phyloP scores from a whole-genome alignment of 78 protist genomes.

The Monocercomonoides exilis region DNA sequence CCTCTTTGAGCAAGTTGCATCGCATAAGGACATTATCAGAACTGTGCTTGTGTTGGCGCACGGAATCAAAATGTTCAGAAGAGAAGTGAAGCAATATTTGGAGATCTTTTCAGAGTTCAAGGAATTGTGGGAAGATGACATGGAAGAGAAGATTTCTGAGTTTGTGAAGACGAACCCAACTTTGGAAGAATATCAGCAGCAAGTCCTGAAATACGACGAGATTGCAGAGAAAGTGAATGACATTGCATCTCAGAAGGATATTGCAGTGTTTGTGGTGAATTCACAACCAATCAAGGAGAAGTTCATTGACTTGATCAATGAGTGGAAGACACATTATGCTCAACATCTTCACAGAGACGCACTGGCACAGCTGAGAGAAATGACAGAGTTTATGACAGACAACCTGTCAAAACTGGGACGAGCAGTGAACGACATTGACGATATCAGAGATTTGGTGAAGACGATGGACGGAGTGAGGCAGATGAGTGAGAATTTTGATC shows the following conservation, averaged over 20 bases:
- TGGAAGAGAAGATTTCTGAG: slow-evolving; percentile 6
- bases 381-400: slow-evolving; percentile 28
- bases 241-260: slow-evolving; percentile 9
- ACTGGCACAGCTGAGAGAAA: not conserved
- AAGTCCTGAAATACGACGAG: slow-evolving; percentile 33
- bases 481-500: slow-evolving; percentile 40
- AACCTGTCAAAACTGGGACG: slow-evolving; percentile 20
- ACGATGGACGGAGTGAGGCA: slow-evolving; percentile 46
- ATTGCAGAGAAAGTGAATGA: slow-evolving; percentile 18
- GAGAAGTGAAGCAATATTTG: slow-evolving; percentile 43
- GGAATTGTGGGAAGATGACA: slow-evolving; percentile 48
- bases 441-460: slow-evolving; percentile 36
- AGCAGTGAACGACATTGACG: slow-evolving; percentile 13
- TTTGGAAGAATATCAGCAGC: slow-evolving; percentile 43
- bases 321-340: slow-evolving; percentile 62
- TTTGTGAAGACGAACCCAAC: slow-evolving; percentile 45
- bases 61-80: slow-evolving; percentile 21
- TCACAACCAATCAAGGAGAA: slow-evolving; percentile 40
- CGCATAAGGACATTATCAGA: slow-evolving; percentile 47
- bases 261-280: slow-evolving; percentile 49
- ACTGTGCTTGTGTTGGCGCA: slow-evolving; percentile 27
- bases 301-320: slow-evolving; percentile 29
- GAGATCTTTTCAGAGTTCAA: slow-evolving; percentile 38
- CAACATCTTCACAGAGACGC: slow-evolving; percentile 42
- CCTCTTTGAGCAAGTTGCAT: slow-evolving; percentile 33